Percentiles rank a stretch among this genome's conserved stretches.
These are phyloP conservation scores for Sporothrix luriei DNA, from an alignment of 2,329 filamentous ascomycete genomes.

Conservation along the genomic window DNA sequence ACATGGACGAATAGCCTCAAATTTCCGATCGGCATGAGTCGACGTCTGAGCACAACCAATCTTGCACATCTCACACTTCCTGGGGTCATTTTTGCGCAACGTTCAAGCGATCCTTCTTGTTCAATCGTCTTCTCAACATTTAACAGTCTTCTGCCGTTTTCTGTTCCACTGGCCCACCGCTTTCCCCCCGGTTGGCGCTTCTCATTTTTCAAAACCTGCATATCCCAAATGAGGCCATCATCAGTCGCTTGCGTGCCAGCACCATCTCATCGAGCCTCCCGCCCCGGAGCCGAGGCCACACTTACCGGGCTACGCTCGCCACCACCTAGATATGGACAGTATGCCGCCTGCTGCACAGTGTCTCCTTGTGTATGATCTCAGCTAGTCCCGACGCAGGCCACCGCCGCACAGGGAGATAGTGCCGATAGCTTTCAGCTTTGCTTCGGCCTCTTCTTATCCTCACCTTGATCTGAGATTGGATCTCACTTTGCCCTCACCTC, in stretches of 20 bases:
- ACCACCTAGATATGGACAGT: slow-evolving; percentile 36
- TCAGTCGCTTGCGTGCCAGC: slow-evolving; percentile 32
- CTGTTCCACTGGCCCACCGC: slow-evolving; percentile 10
- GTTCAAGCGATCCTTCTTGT: neutral
- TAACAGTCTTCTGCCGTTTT: neutral
- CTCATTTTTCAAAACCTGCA: slow-evolving; percentile 3
- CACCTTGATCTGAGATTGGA: slow-evolving; percentile 4
- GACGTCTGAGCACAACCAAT: slow-evolving; percentile 11
- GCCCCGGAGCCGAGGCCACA: slow-evolving; percentile 29
- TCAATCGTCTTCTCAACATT: no score
- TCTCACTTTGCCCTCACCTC: slow-evolving; percentile 12
- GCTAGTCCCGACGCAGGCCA: slow-evolving; percentile 32
- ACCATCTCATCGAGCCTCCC: slow-evolving; percentile 28
- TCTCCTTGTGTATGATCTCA: slow-evolving; percentile 35
- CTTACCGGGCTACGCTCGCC: slow-evolving; percentile 19
- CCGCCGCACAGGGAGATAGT: slow-evolving; percentile 4
- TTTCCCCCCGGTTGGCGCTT: neutral
- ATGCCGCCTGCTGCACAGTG: slow-evolving; percentile 20
- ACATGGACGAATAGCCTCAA: slow-evolving; percentile 29
- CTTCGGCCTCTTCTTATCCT: neutral
- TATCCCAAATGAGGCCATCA: slow-evolving; percentile 34
- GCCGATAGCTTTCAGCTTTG: neutral
- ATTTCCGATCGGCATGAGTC: slow-evolving; percentile 28
- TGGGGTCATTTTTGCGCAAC: slow-evolving; percentile 21
- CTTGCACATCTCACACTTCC: slow-evolving; percentile 10